These are phyloP conservation scores for Physocladia obscura DNA, from an alignment of 192 early-diverging fungal genomes.

Conservation along the genomic window DNA sequence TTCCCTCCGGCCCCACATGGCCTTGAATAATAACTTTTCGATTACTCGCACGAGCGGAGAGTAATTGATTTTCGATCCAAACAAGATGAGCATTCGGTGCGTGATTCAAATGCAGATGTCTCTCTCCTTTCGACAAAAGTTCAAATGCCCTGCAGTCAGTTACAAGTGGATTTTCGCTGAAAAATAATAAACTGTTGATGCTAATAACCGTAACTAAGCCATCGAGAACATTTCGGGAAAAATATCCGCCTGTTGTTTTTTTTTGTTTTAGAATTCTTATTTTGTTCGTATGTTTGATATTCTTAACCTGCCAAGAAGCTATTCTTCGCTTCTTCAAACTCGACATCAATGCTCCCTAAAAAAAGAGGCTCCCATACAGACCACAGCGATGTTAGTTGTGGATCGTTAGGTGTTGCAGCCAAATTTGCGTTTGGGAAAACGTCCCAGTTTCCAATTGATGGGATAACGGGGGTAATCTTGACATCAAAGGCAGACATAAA, in stretches of 20 bases:
- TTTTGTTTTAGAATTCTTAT: too few relatives aligned
- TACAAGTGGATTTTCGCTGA: conserved; percentile 30
- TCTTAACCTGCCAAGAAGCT: too few relatives aligned
- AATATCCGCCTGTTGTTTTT: conserved; percentile 42
- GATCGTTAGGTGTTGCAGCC: conserved; percentile 3
- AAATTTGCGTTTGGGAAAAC: conserved; percentile 39
- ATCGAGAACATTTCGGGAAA: conserved; percentile 29
- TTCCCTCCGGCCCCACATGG: conserved; percentile 43
- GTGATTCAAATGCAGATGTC: conserved; percentile 2
- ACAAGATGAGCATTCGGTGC: conserved; percentile 40
- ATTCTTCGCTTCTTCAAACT: conserved; percentile 5
- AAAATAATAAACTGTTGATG: conserved; percentile 42
- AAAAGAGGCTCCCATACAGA: conserved; percentile 35
- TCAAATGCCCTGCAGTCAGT: conserved; percentile 22
- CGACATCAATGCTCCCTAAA: conserved; percentile 16
- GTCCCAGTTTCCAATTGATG: conserved; percentile 54
- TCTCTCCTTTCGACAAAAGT: neutral
- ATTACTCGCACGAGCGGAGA: conserved; percentile 1
- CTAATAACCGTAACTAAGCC: conserved; percentile 24
- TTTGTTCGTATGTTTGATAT: too few relatives aligned
- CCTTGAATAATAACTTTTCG: conserved; percentile 40
- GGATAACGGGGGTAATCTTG: conserved; percentile 31
- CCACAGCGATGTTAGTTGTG: conserved; percentile 29
- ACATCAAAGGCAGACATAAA: conserved; percentile 34
- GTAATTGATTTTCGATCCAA: conserved; percentile 39